Conservation (phyloP, 768 basidiomycete species). For the Termitomyces sp. region DNA sequence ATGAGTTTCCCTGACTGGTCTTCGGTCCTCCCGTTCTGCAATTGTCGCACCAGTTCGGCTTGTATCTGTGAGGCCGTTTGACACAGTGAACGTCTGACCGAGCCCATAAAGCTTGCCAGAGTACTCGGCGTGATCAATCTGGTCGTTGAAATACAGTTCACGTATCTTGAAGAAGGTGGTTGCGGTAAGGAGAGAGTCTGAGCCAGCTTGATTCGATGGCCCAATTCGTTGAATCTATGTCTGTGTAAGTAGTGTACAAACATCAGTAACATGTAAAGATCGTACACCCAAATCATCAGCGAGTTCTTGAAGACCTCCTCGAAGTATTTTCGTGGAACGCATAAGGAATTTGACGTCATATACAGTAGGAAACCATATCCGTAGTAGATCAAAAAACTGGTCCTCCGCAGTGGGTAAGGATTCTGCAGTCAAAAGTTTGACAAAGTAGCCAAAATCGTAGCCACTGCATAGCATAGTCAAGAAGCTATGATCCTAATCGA, state of each 20-base stretch:
- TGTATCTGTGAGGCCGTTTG: slow-evolving; percentile 62
- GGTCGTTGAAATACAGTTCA: slow-evolving; percentile 84
- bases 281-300: slow-evolving; percentile 92
- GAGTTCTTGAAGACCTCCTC: slow-evolving; percentile 90
- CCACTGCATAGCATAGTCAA: slow-evolving; percentile 49
- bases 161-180: slow-evolving; percentile 97
- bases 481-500: neutral
- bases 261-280: slow-evolving; percentile 10
- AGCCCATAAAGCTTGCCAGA: slow-evolving; percentile 82
- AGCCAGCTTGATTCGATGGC: slow-evolving; percentile 91
- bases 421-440: slow-evolving; percentile 84
- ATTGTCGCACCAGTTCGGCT: slow-evolving; percentile 73
- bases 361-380: slow-evolving; percentile 91
- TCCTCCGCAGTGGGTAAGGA: slow-evolving; percentile 88
- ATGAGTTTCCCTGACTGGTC: slow-evolving; percentile 42
- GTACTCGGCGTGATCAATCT: slow-evolving; percentile 79
- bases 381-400: slow-evolving; percentile 81
- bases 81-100: slow-evolving; percentile 67
- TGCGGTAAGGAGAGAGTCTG: slow-evolving; percentile 92
- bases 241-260: neutral
- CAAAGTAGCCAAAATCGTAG: slow-evolving; percentile 98
- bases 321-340: slow-evolving; percentile 78
- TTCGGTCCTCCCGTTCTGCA: slow-evolving; percentile 73
- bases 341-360: slow-evolving; percentile 99
- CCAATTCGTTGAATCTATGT: slow-evolving; percentile 82